Percentiles rank a stretch among this genome's conserved stretches.
Conservation (phyloP, 768 basidiomycete genomes). For the Russula brevipes region DNA sequence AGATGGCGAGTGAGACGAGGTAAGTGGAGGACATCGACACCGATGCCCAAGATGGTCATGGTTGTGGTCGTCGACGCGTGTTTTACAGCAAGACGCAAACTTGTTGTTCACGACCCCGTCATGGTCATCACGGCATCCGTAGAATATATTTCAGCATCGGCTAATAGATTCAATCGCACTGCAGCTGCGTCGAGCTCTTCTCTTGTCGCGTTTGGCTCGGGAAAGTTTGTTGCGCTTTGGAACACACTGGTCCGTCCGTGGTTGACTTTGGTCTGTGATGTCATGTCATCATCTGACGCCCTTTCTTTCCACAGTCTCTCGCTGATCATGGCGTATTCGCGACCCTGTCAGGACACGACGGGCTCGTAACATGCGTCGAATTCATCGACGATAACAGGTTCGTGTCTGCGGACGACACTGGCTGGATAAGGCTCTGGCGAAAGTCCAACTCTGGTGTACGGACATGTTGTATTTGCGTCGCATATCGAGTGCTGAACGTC, state of each 20-base stretch:
- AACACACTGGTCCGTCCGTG: slow-evolving; percentile 46
- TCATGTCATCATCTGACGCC: neutral
- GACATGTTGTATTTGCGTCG: slow-evolving; percentile 35
- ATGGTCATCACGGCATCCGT: slow-evolving; percentile 22
- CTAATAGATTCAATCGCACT: slow-evolving; percentile 42
- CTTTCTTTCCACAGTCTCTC: slow-evolving; percentile 9
- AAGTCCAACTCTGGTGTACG: slow-evolving; percentile 33
- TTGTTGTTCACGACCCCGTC: slow-evolving; percentile 1
- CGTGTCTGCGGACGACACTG: slow-evolving; percentile 72
- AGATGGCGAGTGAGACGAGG: slow-evolving; percentile 59
- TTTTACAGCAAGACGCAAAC: neutral
- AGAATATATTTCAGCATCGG: slow-evolving; percentile 44
- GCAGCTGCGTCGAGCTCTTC: slow-evolving; percentile 34
- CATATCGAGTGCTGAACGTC: slow-evolving; percentile 23
- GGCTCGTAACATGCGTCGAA: slow-evolving; percentile 69
- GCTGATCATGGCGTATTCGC: slow-evolving; percentile 51
- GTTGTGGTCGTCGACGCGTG: neutral
- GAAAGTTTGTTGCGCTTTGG: slow-evolving; percentile 57
- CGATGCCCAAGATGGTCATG: slow-evolving; percentile 69
- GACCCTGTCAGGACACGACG: slow-evolving; percentile 73
- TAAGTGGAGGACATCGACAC: slow-evolving; percentile 67
- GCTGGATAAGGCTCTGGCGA: slow-evolving; percentile 61
- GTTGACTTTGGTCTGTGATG: neutral
- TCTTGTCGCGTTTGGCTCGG: slow-evolving; percentile 54
- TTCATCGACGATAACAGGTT: slow-evolving; percentile 53